These are phyloP conservation scores for Phytomonas sp. DNA, from an alignment of 208 protist species.

Conservation along the genomic window DNA sequence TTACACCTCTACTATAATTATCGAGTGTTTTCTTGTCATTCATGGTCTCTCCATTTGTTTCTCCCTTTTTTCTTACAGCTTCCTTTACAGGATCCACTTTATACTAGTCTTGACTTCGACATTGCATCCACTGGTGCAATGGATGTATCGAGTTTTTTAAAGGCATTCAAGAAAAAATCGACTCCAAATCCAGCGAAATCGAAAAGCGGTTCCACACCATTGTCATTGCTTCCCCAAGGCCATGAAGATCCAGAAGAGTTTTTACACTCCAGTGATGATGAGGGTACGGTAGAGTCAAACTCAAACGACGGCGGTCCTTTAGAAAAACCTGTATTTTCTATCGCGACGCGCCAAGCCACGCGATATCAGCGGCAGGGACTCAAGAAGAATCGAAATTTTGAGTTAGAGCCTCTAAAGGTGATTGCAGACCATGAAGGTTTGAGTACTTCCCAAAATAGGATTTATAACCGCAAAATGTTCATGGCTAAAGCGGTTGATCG, in stretches of 20 bases:
- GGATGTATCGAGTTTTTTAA: slow-evolving; percentile 69
- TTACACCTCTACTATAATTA: not conserved
- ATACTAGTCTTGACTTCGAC: not conserved
- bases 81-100: not conserved
- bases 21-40: not conserved
- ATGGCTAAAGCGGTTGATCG: not conserved
- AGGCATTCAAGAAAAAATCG: slow-evolving; percentile 44
- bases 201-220: not conserved
- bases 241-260: slow-evolving; percentile 8
- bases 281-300: slow-evolving; percentile 3
- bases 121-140: slow-evolving; percentile 14
- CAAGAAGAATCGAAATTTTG: slow-evolving; percentile 12
- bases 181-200: slow-evolving; percentile 6
- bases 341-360: not conserved
- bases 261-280: slow-evolving; percentile 18
- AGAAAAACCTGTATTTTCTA: not conserved
- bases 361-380: not conserved
- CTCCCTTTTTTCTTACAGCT: slow-evolving; percentile 6
- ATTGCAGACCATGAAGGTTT: not conserved
- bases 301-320: not conserved
- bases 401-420: slow-evolving; percentile 26
- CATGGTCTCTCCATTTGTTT: slow-evolving; percentile 3
- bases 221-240: not conserved
- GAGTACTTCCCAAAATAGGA: not conserved
- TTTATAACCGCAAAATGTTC: not conserved